These are phyloP conservation scores for Gossypium thurberi DNA, from an alignment of 345 rosid species.

Conservation along the genomic window DNA sequence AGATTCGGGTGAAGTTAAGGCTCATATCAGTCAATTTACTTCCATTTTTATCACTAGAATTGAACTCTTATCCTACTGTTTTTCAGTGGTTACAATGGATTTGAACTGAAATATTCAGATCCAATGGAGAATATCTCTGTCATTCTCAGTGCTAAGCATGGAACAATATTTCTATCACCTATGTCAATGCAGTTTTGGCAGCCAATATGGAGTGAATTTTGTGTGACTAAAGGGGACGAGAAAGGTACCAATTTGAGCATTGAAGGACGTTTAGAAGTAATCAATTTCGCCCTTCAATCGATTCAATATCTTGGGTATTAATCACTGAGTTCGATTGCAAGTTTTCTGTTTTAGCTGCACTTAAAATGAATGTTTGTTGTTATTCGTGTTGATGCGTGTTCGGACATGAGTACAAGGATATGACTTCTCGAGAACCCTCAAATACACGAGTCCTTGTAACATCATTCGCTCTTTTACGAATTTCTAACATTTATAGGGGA, in stretches of 20 bases:
- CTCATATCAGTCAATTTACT: background rate
- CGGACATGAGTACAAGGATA: background rate
- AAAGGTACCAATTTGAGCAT: conserved; percentile 41
- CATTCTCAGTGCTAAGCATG: conserved; percentile 47
- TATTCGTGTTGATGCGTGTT: background rate
- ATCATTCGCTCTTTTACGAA: no score
- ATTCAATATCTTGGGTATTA: conserved; percentile 81
- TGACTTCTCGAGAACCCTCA: background rate
- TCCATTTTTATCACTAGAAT: background rate
- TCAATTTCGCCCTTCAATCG: conserved; percentile 65
- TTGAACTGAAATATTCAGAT: conserved; percentile 67
- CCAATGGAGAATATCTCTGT: conserved; percentile 59
- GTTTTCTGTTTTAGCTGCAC: background rate
- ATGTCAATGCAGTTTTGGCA: conserved; percentile 62
- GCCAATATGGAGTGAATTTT: conserved; percentile 45
- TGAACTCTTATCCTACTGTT: conserved; percentile 5
- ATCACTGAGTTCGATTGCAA: background rate
- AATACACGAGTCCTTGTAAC: no score
- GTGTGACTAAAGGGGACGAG: conserved; percentile 34
- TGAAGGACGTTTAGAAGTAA: conserved; percentile 55
- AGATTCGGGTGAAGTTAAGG: conserved; percentile 45
- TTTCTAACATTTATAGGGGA: no score
- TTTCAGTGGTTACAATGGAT: conserved; percentile 63
- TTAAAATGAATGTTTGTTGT: no score
- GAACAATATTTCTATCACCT: conserved; percentile 53